phyloP scores from a whole-genome alignment of 106 monocot species.

The Dendrobium catenatum region DNA sequence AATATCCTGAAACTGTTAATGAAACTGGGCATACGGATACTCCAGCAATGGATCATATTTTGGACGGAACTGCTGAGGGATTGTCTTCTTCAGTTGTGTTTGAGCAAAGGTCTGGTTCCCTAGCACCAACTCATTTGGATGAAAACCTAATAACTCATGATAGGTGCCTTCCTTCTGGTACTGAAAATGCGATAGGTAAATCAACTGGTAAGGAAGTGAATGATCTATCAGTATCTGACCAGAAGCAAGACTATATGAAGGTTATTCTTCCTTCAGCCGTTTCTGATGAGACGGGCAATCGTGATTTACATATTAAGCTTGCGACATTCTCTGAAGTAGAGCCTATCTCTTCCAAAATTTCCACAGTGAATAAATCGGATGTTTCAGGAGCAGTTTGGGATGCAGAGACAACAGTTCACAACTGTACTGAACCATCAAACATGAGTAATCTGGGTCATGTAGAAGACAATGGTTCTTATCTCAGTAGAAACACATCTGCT shows the following conservation, averaged over 20 bases:
- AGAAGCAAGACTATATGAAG: conserved; percentile 6
- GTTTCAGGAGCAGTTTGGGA: not conserved
- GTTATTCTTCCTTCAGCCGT: conserved; percentile 2
- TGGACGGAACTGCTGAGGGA: conserved; percentile 5
- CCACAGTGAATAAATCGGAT: not conserved
- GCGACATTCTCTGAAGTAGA: not conserved
- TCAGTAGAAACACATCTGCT: not conserved
- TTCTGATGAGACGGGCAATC: not conserved
- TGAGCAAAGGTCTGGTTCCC: conserved; percentile 12
- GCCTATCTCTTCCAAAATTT: not conserved
- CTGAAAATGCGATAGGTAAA: not conserved
- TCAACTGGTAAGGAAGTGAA: conserved; percentile 6
- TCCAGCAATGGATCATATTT: conserved; percentile 4
- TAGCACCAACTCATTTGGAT: not conserved
- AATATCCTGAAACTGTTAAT: conserved; percentile 5
- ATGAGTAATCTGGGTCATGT: conserved; percentile 10
- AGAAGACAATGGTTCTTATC: conserved; percentile 4
- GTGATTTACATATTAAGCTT: no score
- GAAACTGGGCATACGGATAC: not conserved
- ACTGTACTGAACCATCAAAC: conserved; percentile 11
- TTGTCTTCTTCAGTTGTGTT: conserved; percentile 9
- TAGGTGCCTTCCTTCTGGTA: not conserved
- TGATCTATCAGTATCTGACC: not conserved
- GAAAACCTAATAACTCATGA: not conserved
- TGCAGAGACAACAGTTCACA: not conserved